Evolutionary conservation across 306 rosid species (phyloP).

Genomic region (Dalbergia cultrata): DNA sequence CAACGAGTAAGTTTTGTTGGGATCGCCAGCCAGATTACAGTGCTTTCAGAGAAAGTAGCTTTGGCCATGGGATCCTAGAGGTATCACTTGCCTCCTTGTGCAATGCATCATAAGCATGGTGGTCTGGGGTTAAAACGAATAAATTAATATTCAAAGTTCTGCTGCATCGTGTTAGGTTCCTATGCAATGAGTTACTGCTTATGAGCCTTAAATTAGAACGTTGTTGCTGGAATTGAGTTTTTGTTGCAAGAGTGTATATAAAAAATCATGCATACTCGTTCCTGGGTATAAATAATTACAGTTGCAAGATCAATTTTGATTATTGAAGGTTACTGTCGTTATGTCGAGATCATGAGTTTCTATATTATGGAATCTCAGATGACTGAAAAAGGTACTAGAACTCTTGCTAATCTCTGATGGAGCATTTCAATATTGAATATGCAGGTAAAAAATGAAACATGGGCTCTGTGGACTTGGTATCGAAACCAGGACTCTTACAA

Average conservation of each 20-base stretch:
- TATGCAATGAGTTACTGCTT: constrained; percentile 5
- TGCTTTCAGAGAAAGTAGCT: constrained; percentile 86
- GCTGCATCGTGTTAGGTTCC: constrained; percentile 28
- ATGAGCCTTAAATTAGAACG: neutral
- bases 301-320: neutral
- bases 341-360: neutral
- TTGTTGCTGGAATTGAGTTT: neutral
- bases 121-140: constrained; percentile 26
- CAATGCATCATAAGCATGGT: neutral
- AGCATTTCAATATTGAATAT: constrained; percentile 40
- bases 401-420: constrained; percentile 12
- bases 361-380: constrained; percentile 3
- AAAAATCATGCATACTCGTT: constrained; percentile 7
- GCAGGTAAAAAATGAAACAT: constrained; percentile 84
- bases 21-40: constrained; percentile 83
- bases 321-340: neutral
- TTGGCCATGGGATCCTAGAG: constrained; percentile 88
- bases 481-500: constrained; percentile 73
- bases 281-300: neutral
- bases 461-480: constrained; percentile 87
- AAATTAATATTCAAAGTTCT: neutral
- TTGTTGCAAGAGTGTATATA: neutral
- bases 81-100: constrained; percentile 48
- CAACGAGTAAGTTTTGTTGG: constrained; percentile 81
- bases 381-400: constrained; percentile 7